phyloP scores from a whole-genome alignment of 139 green algal genomes.

The Chlorella sp. region DNA sequence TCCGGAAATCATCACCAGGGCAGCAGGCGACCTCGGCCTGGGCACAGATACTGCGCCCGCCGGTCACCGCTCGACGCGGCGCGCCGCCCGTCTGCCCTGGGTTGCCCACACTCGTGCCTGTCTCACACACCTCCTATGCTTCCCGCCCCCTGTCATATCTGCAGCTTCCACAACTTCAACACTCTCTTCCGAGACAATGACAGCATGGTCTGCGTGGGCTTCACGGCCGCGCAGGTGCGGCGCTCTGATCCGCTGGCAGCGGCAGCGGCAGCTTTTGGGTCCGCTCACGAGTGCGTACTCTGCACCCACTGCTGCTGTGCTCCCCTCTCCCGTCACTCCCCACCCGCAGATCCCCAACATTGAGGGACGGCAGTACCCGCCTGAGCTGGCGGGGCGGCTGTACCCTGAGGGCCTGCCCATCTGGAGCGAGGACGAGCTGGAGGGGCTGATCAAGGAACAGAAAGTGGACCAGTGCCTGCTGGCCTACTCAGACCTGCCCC shows the following conservation, averaged over 20 bases:
- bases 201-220: conserved; percentile 37
- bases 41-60: not conserved
- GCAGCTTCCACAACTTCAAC: conserved; percentile 59
- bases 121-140: not conserved
- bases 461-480: conserved; percentile 44
- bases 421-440: conserved; percentile 47
- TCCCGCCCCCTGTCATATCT: not conserved
- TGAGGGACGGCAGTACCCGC: conserved; percentile 35
- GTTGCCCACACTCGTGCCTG: not conserved
- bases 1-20: not conserved
- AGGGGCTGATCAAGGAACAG: conserved; percentile 37
- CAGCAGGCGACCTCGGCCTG: not conserved
- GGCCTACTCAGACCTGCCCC: conserved; percentile 38
- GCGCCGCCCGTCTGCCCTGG: not conserved
- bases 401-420: conserved; percentile 55
- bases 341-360: conserved; percentile 56
- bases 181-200: conserved; percentile 33
- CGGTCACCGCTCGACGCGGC: not conserved
- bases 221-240: conserved; percentile 56
- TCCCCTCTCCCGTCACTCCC: no score
- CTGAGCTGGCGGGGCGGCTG: conserved; percentile 18
- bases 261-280: no score
- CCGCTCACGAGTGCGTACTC: no score
- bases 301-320: not conserved
- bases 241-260: not conserved